Base-by-base conservation (phyloP, 305 asterid species). In the Solanum hybrid region DNA sequence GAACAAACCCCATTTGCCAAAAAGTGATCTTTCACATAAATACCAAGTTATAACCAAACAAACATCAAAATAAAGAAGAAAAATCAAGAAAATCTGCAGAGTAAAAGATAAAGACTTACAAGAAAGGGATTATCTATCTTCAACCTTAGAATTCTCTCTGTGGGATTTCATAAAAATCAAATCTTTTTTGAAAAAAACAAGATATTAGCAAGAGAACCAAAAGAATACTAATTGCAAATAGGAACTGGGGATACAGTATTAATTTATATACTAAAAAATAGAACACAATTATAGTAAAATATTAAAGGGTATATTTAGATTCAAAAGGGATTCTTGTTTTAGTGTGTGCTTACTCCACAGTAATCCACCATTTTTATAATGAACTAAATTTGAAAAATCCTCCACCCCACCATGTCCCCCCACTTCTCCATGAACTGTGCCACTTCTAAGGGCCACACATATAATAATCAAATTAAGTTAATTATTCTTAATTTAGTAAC, bases 91-190 rank as follows among this genome's bases (percentile, higher is more conserved):
- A 90, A 93, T 90, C 91, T 90, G 64, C 22, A 14, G 22, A 16
- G 64, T 51, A 51, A 51, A 51, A 51, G 71, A 60, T 36, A 14
- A 92, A 80, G 35, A 93, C 98, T 96, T 96, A 94, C 98, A 94
- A 93, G 93, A 94, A 94, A 96, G 95, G 96, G 93, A 94, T 93
- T 93, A 94, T 93, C 94, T 94, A 94, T 92, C 94, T 94, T 94
- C 91, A 95, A 95, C 97, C 96, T 88, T 93, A 94, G 96, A 94
- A 78, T 22, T 78, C 46, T 34, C 82, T 77, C 82, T 4, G 26
- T 76, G 40, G 40, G 38, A n/a, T n/a, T 77, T 20, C 9, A 37
- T 5, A 36, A 22, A 78, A 78, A 78, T 36, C 29, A 6, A 35
- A 78, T 10, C 85, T 78, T 36, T 36, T 35, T 11, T 29, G 14